Evolutionary conservation across 1,139 yeast species (phyloP), one percentile per base, ranked within the genome.

Genomic region (Protomyces pachydermus): DNA sequence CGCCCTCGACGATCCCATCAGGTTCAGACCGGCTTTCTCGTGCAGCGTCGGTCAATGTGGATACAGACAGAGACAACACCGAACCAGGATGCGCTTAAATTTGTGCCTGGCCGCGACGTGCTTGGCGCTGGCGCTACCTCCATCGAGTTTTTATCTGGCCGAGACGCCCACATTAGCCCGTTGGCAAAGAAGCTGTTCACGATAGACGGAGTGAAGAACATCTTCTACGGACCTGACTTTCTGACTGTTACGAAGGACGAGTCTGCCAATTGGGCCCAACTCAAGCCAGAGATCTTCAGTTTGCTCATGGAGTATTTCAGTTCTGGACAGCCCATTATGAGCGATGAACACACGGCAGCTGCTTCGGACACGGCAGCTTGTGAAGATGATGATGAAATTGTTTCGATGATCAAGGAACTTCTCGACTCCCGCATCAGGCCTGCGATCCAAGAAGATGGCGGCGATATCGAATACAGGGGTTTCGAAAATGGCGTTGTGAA

Each of bases 371-470:
- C 80, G 0, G 79, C 75, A 48, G 79, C 78, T 34, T 72, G 77
- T 56, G 87, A 84, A 18, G 87, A 85, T 12, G 93, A 87, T 67
- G 85, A 84, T 65, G 95, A 87, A 74, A 84, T 91, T 1, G 91
- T 93, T 61, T 83, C 88, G 14, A 87, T 93, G 89, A 91, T 93
- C 71, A 91, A 91, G 72, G 99, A 93, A 74, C 80, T 93, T 62
- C 87, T 93, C 65, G 91, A 89, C 71, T 93, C 99, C 3, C 83
- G 98, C 71, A 91, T 93, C 67, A 83, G 97, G 71, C 98, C 99
- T 0, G 98, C 98, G 0, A 79, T 79, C 65, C 81, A 78, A 69
- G 95, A 88, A 71, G 95, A 88, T 71, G 95, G 95, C 63, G 71
- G 72, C 6, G 71, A 71, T 45, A 57, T 71, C 53, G 69, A 95